Percentiles rank a stretch among this genome's conserved stretches.
Conservation (phyloP, 2,329 filamentous ascomycete species). For the Lomentospora prolificans region DNA sequence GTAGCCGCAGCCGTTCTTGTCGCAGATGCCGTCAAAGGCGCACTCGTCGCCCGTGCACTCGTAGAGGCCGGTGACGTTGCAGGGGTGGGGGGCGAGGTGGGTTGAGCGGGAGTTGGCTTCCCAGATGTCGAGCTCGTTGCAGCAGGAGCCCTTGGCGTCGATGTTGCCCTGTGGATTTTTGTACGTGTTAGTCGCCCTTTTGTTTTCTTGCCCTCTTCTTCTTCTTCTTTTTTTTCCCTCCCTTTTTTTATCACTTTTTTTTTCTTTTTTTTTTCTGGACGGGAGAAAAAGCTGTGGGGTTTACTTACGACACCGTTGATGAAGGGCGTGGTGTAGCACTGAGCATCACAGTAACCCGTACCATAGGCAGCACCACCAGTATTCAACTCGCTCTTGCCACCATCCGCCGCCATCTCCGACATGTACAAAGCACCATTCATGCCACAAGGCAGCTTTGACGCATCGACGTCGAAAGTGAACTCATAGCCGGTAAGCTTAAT, state of each 20-base stretch:
- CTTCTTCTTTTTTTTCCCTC: background rate
- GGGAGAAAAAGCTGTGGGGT: background rate
- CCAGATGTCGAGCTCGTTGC: conserved; percentile 47
- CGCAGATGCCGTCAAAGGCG: conserved; percentile 27
- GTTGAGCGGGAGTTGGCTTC: conserved; percentile 38
- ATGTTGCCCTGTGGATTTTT: conserved; percentile 27
- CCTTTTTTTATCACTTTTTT: background rate
- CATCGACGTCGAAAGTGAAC: conserved; percentile 57
- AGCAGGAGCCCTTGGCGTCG: conserved; percentile 35
- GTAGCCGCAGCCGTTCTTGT: conserved; percentile 33
- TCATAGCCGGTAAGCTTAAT: conserved; percentile 51
- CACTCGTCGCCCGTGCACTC: conserved; percentile 33
- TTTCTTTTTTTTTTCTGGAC: background rate
- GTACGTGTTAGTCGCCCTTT: no score
- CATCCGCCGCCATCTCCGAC: conserved; percentile 43
- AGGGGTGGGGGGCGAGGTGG: conserved; percentile 38
- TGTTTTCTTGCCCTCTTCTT: background rate
- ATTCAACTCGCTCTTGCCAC: conserved; percentile 44
- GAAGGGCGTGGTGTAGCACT: conserved; percentile 41
- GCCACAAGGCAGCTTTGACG: conserved; percentile 54
- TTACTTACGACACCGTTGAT: conserved; percentile 36
- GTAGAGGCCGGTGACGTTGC: conserved; percentile 32
- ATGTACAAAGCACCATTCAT: conserved; percentile 60
- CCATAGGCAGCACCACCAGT: conserved; percentile 50
- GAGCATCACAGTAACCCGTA: conserved; percentile 54